These are phyloP conservation scores for Termitomyces sp. DNA, from an alignment of 768 basidiomycete species.

Conservation along the genomic window DNA sequence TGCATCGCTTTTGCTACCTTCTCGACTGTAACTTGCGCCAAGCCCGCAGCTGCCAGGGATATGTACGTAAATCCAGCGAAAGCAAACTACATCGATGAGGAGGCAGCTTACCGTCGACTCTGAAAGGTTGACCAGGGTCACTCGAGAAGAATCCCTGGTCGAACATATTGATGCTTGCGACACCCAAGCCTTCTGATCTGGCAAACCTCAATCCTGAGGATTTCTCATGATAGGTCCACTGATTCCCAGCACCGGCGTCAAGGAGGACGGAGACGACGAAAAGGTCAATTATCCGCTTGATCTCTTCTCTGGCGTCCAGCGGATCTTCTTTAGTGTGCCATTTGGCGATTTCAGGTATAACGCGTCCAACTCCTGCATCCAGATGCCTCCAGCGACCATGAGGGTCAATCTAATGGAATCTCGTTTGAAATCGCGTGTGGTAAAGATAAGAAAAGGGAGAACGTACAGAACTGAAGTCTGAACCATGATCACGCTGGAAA, in stretches of 20 bases:
- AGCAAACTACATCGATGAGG: not conserved
- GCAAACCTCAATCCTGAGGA: conserved; percentile 45
- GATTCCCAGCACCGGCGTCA: conserved; percentile 87
- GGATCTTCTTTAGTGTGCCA: conserved; percentile 43
- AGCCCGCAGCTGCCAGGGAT: conserved; percentile 51
- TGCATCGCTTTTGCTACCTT: conserved; percentile 70
- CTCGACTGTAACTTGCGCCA: conserved; percentile 56
- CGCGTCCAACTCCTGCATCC: conserved; percentile 60
- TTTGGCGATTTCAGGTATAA: conserved; percentile 49
- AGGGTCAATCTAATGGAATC: conserved; percentile 61
- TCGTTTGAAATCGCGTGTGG: not conserved
- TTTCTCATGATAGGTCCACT: conserved; percentile 72
- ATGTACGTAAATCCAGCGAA: not conserved
- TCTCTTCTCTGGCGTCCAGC: conserved; percentile 50
- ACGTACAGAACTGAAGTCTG: conserved; percentile 56
- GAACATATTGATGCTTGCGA: conserved; percentile 92
- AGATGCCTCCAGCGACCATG: conserved; percentile 91
- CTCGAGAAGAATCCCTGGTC: conserved; percentile 76
- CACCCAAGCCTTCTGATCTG: conserved; percentile 79
- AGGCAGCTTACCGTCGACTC: conserved; percentile 69
- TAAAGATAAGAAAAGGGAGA: not conserved
- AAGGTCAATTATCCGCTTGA: conserved; percentile 78
- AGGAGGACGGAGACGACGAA: conserved; percentile 89
- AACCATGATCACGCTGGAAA: conserved; percentile 72
- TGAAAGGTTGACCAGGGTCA: conserved; percentile 48